These are phyloP conservation scores for Achlya hypogyna DNA, from an alignment of 352 stramenopile genomes.

Conservation along the genomic window DNA sequence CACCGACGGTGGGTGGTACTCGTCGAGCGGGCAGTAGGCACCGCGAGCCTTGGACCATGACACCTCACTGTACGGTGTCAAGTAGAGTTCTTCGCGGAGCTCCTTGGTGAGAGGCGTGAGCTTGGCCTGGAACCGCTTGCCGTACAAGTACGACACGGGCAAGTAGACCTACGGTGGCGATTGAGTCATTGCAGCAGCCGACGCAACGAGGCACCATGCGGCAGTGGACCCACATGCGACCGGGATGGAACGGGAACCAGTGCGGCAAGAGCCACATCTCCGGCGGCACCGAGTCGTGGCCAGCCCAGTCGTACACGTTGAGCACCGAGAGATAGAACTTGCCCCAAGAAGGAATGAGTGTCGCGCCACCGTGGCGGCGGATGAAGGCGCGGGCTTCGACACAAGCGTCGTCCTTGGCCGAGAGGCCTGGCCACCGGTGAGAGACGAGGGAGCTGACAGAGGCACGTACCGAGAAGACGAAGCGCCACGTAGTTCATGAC, in stretches of 20 bases:
- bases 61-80: constrained; percentile 50
- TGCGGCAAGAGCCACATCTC: constrained; percentile 88
- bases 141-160: constrained; percentile 89
- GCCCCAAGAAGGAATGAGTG: constrained; percentile 78
- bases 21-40: constrained; percentile 57
- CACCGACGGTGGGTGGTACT: constrained; percentile 76
- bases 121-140: constrained; percentile 52
- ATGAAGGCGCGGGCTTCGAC: constrained; percentile 44
- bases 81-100: constrained; percentile 72
- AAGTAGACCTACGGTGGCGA: constrained; percentile 52
- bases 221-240: constrained; percentile 86
- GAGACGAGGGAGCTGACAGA: constrained; percentile 27
- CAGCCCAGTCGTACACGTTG: constrained; percentile 70
- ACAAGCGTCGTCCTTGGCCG: constrained; percentile 25
- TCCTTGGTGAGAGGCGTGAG: constrained; percentile 46
- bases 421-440: background rate
- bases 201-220: constrained; percentile 53
- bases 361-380: constrained; percentile 57
- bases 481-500: constrained; percentile 79
- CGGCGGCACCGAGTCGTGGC: constrained; percentile 66
- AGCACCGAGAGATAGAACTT: constrained; percentile 89
- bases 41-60: constrained; percentile 52
- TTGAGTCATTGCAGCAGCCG: background rate
- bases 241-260: constrained; percentile 88
- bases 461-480: constrained; percentile 48